Evolutionary conservation across 768 basidiomycete species (phyloP).

Genomic region (Leccinum longicurvipes): DNA sequence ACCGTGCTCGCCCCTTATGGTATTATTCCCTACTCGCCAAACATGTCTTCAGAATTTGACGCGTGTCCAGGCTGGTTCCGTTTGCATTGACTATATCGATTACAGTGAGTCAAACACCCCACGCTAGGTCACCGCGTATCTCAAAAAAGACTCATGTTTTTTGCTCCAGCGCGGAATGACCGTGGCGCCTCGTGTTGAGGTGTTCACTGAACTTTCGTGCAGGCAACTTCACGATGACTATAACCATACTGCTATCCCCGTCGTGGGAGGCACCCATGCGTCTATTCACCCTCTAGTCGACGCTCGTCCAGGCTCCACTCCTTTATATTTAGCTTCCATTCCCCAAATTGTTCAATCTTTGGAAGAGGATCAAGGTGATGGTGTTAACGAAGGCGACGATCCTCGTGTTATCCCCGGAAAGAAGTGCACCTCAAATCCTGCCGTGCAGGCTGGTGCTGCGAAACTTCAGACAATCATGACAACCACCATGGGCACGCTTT

Average conservation of each 20-base stretch:
- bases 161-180: constrained; percentile 69
- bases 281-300: constrained; percentile 5
- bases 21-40: constrained; percentile 13
- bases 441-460: constrained; percentile 66
- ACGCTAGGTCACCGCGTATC: neutral
- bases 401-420: constrained; percentile 36
- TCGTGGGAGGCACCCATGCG: neutral
- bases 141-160: constrained; percentile 6
- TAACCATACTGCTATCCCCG: constrained; percentile 31
- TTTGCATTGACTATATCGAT: constrained; percentile 64
- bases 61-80: constrained; percentile 58
- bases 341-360: neutral
- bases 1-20: constrained; percentile 49
- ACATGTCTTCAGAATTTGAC: constrained; percentile 5
- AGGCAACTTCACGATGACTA: constrained; percentile 48
- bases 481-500: constrained; percentile 72
- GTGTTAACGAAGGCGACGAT: constrained; percentile 36
- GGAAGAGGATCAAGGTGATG: constrained; percentile 23
- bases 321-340: constrained; percentile 11
- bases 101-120: constrained; percentile 45
- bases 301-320: constrained; percentile 7
- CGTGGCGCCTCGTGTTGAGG: constrained; percentile 72
- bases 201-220: constrained; percentile 77
- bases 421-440: constrained; percentile 45
- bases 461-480: constrained; percentile 75